Percentiles rank a stretch among this genome's conserved stretches.
phyloP scores from a whole-genome alignment of 257 asterid species.

The Nicotiana noctiflora region DNA sequence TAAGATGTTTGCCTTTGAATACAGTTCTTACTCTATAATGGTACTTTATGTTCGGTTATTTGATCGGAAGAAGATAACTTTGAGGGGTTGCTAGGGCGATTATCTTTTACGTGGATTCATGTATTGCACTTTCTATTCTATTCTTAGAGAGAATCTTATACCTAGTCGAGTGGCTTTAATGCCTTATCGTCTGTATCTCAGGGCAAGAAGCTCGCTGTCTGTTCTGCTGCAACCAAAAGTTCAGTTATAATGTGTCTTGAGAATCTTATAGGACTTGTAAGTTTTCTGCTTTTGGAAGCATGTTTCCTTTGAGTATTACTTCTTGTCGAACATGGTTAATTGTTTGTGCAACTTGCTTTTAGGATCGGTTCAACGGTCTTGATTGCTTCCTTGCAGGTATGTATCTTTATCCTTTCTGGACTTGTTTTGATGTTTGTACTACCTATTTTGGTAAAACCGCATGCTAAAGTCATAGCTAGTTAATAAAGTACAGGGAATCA shows the following conservation, averaged over 20 bases:
- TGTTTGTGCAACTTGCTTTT: constrained; percentile 9
- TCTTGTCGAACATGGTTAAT: neutral
- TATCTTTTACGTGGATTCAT: neutral
- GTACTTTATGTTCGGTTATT: constrained; percentile 5
- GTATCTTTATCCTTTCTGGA: constrained; percentile 9
- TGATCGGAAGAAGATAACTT: neutral
- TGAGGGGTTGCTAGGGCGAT: neutral
- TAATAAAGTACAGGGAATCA: neutral
- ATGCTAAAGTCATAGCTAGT: neutral
- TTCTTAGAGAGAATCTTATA: neutral
- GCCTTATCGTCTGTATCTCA: constrained; percentile 22
- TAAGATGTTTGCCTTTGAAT: constrained; percentile 36
- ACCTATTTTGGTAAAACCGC: neutral
- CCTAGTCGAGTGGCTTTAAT: neutral
- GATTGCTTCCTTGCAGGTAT: constrained; percentile 99
- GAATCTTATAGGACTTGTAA: constrained; percentile 81
- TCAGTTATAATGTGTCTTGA: constrained; percentile 87
- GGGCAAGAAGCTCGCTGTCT: constrained; percentile 86
- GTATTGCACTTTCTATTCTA: neutral
- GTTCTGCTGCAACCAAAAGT: constrained; percentile 98
- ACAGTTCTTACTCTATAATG: neutral
- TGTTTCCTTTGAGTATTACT: constrained; percentile 1
- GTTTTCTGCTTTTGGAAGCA: neutral
- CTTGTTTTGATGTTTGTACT: neutral
- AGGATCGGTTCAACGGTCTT: constrained; percentile 90